Percentiles rank a stretch among this genome's conserved stretches.
Conservation (phyloP, 225 moss, liverwort and hornwort species). For the Neckera pumila region DNA sequence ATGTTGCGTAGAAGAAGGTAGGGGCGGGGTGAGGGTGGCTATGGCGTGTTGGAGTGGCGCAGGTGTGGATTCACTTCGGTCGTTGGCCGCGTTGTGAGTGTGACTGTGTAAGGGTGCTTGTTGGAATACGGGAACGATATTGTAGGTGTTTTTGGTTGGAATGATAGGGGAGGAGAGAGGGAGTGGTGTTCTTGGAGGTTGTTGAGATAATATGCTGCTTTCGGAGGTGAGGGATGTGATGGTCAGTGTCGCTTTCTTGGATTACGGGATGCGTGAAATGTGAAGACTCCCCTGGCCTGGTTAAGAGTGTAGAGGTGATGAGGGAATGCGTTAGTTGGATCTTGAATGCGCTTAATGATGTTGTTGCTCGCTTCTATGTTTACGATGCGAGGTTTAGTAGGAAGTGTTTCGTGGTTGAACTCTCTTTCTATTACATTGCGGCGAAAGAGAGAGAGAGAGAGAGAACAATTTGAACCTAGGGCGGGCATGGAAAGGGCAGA, state of each 20-base stretch:
- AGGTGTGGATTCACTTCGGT: not conserved
- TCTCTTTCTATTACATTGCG: not conserved
- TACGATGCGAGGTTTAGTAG: not conserved
- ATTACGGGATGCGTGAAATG: not conserved
- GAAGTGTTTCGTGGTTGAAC: not conserved
- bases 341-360: not conserved
- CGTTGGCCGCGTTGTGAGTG: not conserved
- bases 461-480: not conserved
- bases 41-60: not conserved
- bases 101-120: not conserved
- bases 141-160: not conserved
- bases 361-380: not conserved
- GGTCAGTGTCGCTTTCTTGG: not conserved
- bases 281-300: not conserved
- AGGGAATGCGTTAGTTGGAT: not conserved
- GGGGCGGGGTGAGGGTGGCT: conserved; percentile 2
- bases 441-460: not conserved
- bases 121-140: not conserved
- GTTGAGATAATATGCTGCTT: not conserved
- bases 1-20: not conserved
- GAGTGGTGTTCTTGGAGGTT: not conserved
- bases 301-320: not conserved
- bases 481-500: not conserved
- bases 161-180: not conserved
- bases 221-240: not conserved